A percentile compares a stretch with the other conserved stretches of the same genome.
Conservation (phyloP, 768 basidiomycete genomes). For the Pulveroboletus sp. region DNA sequence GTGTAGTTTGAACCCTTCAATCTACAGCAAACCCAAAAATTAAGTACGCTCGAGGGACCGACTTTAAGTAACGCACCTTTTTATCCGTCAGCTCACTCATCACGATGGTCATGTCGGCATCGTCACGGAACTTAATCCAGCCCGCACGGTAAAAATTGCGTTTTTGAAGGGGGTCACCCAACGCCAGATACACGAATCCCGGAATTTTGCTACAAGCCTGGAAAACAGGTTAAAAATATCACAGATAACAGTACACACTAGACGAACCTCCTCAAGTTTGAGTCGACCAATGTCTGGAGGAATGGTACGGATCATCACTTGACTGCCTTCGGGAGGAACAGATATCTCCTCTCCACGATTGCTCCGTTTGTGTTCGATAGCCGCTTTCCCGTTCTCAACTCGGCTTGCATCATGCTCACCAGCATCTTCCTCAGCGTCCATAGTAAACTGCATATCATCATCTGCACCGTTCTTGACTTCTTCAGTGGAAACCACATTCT, state of each 20-base stretch:
- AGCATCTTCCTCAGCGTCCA: slow-evolving; percentile 67
- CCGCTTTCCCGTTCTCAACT: slow-evolving; percentile 55
- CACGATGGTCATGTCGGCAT: slow-evolving; percentile 73
- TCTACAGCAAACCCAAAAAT: slow-evolving; percentile 41
- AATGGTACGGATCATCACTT: slow-evolving; percentile 93
- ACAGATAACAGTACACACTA: neutral
- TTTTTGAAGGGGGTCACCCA: slow-evolving; percentile 90
- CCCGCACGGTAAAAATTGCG: slow-evolving; percentile 92
- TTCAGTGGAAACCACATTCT: slow-evolving; percentile 36
- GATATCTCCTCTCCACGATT: slow-evolving; percentile 69
- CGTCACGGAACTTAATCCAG: slow-evolving; percentile 84
- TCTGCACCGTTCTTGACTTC: slow-evolving; percentile 54
- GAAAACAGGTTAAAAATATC: slow-evolving; percentile 4
- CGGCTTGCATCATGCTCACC: slow-evolving; percentile 55
- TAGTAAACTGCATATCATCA: slow-evolving; percentile 72
- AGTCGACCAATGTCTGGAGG: slow-evolving; percentile 88
- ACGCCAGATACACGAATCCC: slow-evolving; percentile 83
- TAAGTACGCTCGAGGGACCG: slow-evolving; percentile 1
- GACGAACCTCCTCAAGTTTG: slow-evolving; percentile 81
- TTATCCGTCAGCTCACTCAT: slow-evolving; percentile 75
- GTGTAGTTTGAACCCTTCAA: slow-evolving; percentile 92
- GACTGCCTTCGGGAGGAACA: slow-evolving; percentile 72
- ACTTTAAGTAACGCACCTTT: slow-evolving; percentile 51
- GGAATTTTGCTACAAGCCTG: slow-evolving; percentile 74
- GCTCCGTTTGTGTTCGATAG: slow-evolving; percentile 40